Conservation (phyloP, 139 green algal genomes). For the Micractinium sp. region DNA sequence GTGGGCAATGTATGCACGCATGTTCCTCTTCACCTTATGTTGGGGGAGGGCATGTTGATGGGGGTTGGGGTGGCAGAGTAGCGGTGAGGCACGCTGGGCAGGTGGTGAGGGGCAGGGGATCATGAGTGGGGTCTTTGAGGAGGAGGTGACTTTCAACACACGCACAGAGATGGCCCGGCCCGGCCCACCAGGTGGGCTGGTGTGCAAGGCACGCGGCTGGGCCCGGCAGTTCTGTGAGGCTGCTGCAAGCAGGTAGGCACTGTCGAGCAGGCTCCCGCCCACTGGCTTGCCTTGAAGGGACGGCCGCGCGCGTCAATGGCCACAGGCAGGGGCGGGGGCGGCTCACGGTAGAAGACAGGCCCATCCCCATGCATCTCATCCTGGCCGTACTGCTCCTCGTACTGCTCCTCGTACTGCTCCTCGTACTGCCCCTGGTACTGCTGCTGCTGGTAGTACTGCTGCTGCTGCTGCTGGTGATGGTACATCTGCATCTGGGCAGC, state of each 20-base stretch:
- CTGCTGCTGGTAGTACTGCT: background rate
- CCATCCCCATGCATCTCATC: slow-evolving; percentile 8
- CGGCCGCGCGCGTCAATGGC: slow-evolving; percentile 9
- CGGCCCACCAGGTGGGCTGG: background rate
- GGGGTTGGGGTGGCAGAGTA: no score
- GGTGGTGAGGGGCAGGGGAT: no score
- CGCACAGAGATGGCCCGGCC: no score
- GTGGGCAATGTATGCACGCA: no score
- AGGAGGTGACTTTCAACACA: no score
- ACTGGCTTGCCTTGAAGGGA: slow-evolving; percentile 17
- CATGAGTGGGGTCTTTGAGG: no score
- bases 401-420: background rate
- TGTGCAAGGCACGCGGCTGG: background rate
- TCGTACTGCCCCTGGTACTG: background rate
- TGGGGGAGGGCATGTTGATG: background rate
- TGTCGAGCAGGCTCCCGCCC: background rate
- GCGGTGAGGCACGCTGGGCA: no score
- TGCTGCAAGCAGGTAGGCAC: background rate
- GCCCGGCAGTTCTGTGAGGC: no score
- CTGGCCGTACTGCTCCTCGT: background rate
- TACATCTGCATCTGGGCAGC: background rate
- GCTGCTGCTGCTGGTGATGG: background rate
- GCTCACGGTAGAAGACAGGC: background rate
- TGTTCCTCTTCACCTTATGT: no score
- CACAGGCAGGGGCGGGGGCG: slow-evolving; percentile 3